Conservation (phyloP, 108 stramenopile genomes). For the Conticribra guillardii region DNA sequence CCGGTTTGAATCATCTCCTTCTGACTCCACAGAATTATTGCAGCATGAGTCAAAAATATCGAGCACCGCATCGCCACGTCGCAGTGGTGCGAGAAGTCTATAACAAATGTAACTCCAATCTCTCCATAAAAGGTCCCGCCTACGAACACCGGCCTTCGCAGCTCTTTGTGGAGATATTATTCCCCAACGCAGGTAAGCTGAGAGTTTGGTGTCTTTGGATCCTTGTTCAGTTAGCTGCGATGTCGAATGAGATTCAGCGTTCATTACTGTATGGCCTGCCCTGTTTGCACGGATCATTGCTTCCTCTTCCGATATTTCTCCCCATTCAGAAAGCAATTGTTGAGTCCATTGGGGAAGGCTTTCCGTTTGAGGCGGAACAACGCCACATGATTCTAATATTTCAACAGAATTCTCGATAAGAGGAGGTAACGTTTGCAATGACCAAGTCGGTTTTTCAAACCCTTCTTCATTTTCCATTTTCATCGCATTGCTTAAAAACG, state of each 20-base stretch:
- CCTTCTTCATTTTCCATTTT: conserved; percentile 7
- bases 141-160: conserved; percentile 16
- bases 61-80: conserved; percentile 33
- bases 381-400: conserved; percentile 1
- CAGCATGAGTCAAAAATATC: conserved; percentile 21
- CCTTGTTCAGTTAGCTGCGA: conserved; percentile 21
- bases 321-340: conserved; percentile 24
- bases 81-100: conserved; percentile 16
- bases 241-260: conserved; percentile 7
- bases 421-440: conserved; percentile 24
- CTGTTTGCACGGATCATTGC: conserved; percentile 19
- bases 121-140: conserved; percentile 42
- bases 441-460: background rate
- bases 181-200: conserved; percentile 53
- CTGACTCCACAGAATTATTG: background rate
- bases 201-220: conserved; percentile 34
- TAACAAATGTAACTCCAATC: conserved; percentile 43
- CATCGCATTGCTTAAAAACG: conserved; percentile 26
- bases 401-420: conserved; percentile 1
- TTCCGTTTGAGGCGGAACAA: conserved; percentile 3
- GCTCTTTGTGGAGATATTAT: conserved; percentile 52
- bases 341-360: conserved; percentile 20
- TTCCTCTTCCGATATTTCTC: conserved; percentile 29
- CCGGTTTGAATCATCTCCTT: conserved; percentile 2
- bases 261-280: background rate